Conservation (phyloP, 1,284 basidiomycete species). For the Caloboletus inedulis region DNA sequence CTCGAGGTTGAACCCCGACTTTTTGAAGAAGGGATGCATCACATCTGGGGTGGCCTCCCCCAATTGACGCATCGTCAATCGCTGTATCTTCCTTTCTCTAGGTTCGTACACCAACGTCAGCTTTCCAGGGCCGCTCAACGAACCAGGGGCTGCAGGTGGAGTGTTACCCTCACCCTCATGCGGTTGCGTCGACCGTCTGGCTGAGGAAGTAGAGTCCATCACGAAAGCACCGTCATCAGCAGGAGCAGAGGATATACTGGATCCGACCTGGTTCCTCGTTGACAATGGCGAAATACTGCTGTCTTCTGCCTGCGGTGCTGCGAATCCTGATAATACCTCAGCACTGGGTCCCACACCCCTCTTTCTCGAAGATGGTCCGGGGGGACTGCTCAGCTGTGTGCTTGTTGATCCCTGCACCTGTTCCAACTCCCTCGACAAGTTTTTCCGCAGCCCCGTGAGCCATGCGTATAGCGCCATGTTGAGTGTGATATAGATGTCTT, state of each 20-base stretch:
- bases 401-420: conserved; percentile 61
- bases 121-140: conserved; percentile 18
- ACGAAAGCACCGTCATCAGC: conserved; percentile 10
- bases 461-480: conserved; percentile 78
- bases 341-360: conserved; percentile 14
- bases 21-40: conserved; percentile 84
- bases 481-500: conserved; percentile 78
- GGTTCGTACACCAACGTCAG: conserved; percentile 48
- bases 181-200: conserved; percentile 16
- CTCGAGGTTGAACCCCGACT: conserved; percentile 76
- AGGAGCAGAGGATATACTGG: neutral
- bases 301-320: conserved; percentile 8
- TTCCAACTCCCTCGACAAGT: conserved; percentile 69
- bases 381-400: conserved; percentile 33
- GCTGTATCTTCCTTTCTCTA: conserved; percentile 60
- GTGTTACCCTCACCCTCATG: conserved; percentile 14
- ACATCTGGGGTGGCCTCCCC: conserved; percentile 87
- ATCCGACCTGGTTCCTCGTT: conserved; percentile 9
- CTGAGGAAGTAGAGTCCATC: conserved; percentile 3
- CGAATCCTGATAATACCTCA: conserved; percentile 12
- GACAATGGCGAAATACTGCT: neutral
- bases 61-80: conserved; percentile 76
- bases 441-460: conserved; percentile 73
- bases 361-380: conserved; percentile 26
- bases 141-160: neutral